Evolutionary conservation across 352 stramenopile genomes (phyloP), one percentile per base, ranked within the genome.

Genomic region (Globisporangium takayamanum): DNA sequence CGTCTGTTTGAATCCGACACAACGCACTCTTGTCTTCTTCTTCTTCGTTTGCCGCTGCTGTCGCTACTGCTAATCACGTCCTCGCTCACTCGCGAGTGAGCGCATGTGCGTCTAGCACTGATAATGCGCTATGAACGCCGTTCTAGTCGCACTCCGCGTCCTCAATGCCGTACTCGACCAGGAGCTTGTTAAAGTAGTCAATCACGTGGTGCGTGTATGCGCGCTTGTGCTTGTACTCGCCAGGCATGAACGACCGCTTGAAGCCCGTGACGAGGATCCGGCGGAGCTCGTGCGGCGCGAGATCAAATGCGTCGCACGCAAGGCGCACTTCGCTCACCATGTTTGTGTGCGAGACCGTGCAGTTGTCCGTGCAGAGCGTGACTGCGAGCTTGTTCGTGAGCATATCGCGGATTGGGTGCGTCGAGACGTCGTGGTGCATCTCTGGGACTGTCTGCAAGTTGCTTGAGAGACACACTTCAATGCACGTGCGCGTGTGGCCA

Each of bases 391-490:
- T 88, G 61, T 88, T 84, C 53, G 85, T 73, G 47, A 95, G 76
- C 86, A 96, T 95, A 25, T 84, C 63, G 10, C 77, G 78, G 46
- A 92, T 70, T 37, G 86, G 83, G 61, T 96, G 88, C 28, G 72
- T 80, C 58, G 62, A 75, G 28, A 77, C 67, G 70, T 95, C 82
- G 36, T 80, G 74, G 50, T 88, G 42, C 64, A 96, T 72, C n/a
- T 78, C 74, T 3, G 85, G 86, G 22, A 83, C 71, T 2, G 87
- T 96, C 70, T 96, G 87, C 57, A 94, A 63, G 64, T 96, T 96
- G 63, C 82, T 94, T 22, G 77, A 93, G 47, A 96, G 57, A 57
- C 87, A 96, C 36, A 96, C 84, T 55, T 96, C 87, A 18, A 96
- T 62, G 61, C 83, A 92, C 57, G 82, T 94, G 39, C 86, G 74